Percentiles rank a stretch among this genome's conserved stretches.
Evolutionary conservation across 257 asterid species (phyloP).

Genomic region (Ballota nigra): DNA sequence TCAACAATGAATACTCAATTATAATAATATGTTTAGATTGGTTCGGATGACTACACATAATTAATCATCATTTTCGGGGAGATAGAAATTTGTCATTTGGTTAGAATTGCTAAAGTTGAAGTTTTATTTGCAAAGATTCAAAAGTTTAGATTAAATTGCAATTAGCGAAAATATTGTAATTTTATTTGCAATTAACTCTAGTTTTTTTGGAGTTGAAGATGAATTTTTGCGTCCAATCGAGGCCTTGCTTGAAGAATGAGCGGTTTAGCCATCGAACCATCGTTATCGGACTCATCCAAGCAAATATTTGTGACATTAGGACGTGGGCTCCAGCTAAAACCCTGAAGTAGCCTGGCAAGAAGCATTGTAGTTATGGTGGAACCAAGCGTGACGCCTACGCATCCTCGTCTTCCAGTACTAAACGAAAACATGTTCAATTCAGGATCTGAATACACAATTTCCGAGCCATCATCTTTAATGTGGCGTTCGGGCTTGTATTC

Average conservation of each 20-base stretch:
- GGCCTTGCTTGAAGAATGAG: not conserved
- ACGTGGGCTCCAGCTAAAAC: conserved; percentile 19
- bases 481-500: conserved; percentile 28
- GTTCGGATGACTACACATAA: too few species aligned
- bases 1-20: too few species aligned
- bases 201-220: not conserved
- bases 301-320: not conserved
- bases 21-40: too few species aligned
- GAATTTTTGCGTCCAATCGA: not conserved
- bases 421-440: conserved; percentile 25
- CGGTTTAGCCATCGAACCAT: too few species aligned
- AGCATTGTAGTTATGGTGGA: conserved; percentile 10
- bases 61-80: too few species aligned
- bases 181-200: too few species aligned
- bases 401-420: conserved; percentile 32
- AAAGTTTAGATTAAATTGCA: too few species aligned
- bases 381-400: conserved; percentile 1
- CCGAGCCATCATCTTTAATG: not conserved
- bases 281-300: conserved; percentile 1
- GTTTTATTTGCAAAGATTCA: too few species aligned
- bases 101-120: too few species aligned
- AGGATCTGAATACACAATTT: not conserved
- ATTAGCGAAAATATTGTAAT: too few species aligned
- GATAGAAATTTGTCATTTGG: too few species aligned
- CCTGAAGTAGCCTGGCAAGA: conserved; percentile 22